Percentiles rank a stretch among this genome's conserved stretches.
Evolutionary conservation across 441 rosid species (phyloP).

Genomic region (Eruca vesicaria): DNA sequence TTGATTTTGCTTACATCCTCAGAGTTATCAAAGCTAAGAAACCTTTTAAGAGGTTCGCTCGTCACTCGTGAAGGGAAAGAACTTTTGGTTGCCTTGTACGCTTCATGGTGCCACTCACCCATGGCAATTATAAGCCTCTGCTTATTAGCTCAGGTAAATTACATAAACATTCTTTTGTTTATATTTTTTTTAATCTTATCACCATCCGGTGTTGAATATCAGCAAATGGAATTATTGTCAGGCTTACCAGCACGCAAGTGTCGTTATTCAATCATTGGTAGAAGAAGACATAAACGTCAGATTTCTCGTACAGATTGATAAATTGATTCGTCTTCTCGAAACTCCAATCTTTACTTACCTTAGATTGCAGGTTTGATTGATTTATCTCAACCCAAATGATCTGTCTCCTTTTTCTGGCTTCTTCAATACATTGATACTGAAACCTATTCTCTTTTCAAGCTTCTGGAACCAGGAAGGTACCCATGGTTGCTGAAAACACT

Average conservation of each 20-base stretch:
- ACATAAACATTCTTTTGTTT: not conserved
- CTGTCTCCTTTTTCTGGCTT: not conserved
- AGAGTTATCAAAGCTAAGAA: constrained; percentile 84
- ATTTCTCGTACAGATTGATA: constrained; percentile 98
- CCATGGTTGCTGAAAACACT: constrained; percentile 85
- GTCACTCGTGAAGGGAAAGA: constrained; percentile 79
- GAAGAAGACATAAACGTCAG: constrained; percentile 97
- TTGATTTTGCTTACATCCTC: constrained; percentile 97
- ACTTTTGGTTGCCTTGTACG: constrained; percentile 82
- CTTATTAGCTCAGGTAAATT: constrained; percentile 86
- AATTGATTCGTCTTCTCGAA: constrained; percentile 92
- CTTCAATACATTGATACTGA: not conserved
- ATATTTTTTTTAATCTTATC: not conserved
- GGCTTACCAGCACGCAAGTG: constrained; percentile 95
- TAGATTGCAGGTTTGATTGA: constrained; percentile 85
- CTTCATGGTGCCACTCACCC: constrained; percentile 99
- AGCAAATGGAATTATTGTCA: constrained; percentile 35
- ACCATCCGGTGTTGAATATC: constrained; percentile 2
- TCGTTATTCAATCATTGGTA: constrained; percentile 85
- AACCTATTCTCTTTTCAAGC: constrained; percentile 45
- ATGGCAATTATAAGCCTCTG: constrained; percentile 99
- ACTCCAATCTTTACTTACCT: constrained; percentile 99
- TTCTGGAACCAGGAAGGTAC: constrained; percentile 95
- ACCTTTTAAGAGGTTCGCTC: constrained; percentile 81
- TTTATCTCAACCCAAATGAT: not conserved